Conservation (phyloP, 2,329 filamentous ascomycete species). For the Colletotrichum graminicola region DNA sequence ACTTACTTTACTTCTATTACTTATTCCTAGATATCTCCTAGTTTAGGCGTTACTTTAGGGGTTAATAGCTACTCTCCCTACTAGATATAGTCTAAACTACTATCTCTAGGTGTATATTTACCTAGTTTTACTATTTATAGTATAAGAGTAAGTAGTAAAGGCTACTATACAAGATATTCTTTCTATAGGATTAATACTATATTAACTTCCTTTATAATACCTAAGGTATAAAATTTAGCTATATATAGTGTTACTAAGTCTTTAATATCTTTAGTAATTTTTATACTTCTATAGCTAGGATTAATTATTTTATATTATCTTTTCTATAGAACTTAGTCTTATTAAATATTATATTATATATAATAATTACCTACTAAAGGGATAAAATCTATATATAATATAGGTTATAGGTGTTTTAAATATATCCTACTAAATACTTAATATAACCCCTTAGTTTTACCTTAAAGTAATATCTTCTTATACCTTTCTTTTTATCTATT, state of each 20-base stretch:
- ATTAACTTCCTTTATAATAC: background rate
- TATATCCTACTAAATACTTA: too few species aligned
- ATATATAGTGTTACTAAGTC: accelerated
- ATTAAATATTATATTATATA: background rate
- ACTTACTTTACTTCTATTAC: too few species aligned
- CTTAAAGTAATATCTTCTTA: background rate
- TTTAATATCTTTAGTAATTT: background rate
- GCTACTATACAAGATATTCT: background rate
- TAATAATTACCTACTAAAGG: background rate
- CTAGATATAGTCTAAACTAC: background rate
- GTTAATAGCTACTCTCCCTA: accelerated
- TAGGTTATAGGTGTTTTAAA: too few species aligned
- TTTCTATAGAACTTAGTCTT: background rate
- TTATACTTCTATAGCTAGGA: accelerated
- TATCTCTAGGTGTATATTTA: background rate
- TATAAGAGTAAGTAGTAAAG: background rate
- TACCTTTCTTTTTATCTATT: background rate
- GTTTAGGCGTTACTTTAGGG: accelerated
- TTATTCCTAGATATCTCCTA: background rate
- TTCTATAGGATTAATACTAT: background rate
- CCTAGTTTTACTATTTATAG: background rate
- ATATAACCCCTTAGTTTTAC: background rate
- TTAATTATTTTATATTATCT: background rate
- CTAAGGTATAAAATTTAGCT: background rate
- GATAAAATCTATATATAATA: background rate